Evolutionary conservation across 805 yeast species (phyloP), one percentile per base, ranked within the genome.

Genomic region (Candida germanica): DNA sequence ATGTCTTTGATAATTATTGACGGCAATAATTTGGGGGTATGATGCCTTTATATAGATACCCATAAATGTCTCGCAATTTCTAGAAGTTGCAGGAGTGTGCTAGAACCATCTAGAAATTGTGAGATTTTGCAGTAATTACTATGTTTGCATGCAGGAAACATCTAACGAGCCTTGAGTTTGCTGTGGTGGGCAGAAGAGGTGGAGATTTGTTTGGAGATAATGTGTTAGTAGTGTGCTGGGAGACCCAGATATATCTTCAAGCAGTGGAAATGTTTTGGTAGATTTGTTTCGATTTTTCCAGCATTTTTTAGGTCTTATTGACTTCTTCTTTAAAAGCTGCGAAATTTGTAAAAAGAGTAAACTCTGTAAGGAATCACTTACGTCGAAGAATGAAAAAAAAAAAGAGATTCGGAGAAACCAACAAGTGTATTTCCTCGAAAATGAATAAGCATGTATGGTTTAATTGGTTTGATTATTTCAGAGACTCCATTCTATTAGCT

Each of bases 21-120:
- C n/a, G n/a, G n/a, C n/a, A n/a, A n/a, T n/a, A n/a, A n/a, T n/a
- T 10, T n/a, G 8, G 14, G 23, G 7, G 10, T 21, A 21, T 21
- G 23, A 10, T 21, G 23, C 10, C 9, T 8, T 21, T 21, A 10
- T 21, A 7, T 7, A 21, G 10, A 8, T 10, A 10, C 23, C 9
- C 23, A 21, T 7, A 21, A 21, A 8, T 10, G 10, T 21, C 23
- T 21, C 7, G 23, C n/a, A n/a, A n/a, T n/a, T n/a, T n/a, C 23
- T 10, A 31, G 45, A 37, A 35, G 15, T n/a, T 20, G 20, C 40
- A 31, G 14, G 49, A 44, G 35, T 17, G 16, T 31, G 29, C 38
- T 33, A 25, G 46, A 43, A 35, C 32, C 34, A 20, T 44, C 48
- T 36, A 36, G 47, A 38, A 31, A 2, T 15, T 39, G 13, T 13